These are phyloP conservation scores for Delonix regia DNA, from an alignment of 306 rosid genomes.

Conservation along the genomic window DNA sequence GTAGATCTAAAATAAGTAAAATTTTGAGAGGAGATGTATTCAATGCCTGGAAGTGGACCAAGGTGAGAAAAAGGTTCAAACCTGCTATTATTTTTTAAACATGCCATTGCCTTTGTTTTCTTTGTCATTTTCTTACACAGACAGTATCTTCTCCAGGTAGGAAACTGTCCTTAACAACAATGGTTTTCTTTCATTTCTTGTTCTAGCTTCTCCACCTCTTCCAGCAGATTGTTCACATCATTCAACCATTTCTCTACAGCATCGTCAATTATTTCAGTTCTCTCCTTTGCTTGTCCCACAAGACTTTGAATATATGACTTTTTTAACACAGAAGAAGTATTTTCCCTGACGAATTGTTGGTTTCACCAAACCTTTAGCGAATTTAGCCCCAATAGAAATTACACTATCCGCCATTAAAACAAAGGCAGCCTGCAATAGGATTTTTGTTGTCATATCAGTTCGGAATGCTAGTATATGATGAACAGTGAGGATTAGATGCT, in stretches of 20 bases:
- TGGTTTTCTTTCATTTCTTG: not conserved
- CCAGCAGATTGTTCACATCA: constrained; percentile 13
- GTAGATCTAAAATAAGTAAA: constrained; percentile 31
- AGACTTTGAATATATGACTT: not conserved
- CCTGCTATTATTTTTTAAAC: not conserved
- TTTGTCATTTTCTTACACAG: constrained; percentile 26
- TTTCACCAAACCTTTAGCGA: not conserved
- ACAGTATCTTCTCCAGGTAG: constrained; percentile 24
- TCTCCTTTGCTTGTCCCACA: constrained; percentile 3
- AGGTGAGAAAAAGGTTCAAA: constrained; percentile 19
- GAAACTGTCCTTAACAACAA: constrained; percentile 18
- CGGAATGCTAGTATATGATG: not conserved
- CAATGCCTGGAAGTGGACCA: constrained; percentile 13
- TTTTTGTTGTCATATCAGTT: not conserved
- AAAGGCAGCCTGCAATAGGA: not conserved
- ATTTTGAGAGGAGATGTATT: not conserved
- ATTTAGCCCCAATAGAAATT: constrained; percentile 8
- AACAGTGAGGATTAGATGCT: too few species aligned
- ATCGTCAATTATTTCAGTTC: constrained; percentile 15
- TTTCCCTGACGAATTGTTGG: not conserved
- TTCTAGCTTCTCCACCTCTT: not conserved
- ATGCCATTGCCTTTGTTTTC: not conserved
- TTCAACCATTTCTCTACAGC: constrained; percentile 15
- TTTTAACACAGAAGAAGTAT: not conserved
- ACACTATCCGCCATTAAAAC: constrained; percentile 13